Conservation (phyloP, 2,329 filamentous ascomycete species). For the Xylariales sp. region DNA sequence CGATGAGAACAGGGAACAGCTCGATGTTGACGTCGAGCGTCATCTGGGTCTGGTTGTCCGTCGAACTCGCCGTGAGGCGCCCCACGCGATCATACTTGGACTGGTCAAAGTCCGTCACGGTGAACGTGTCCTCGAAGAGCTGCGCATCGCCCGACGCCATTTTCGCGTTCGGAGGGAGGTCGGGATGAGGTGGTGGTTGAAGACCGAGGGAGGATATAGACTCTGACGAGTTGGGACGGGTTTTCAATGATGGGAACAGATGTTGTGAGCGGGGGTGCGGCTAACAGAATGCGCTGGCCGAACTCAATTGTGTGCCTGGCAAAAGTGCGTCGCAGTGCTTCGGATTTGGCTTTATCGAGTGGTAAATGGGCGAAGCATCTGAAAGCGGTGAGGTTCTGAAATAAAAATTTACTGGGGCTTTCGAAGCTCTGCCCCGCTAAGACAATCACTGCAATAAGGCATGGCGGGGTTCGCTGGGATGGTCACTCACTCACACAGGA, state of each 20-base stretch:
- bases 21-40: conserved; percentile 94
- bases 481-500: too few species aligned
- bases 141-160: conserved; percentile 81
- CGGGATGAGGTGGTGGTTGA: background rate
- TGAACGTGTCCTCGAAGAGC: conserved; percentile 94
- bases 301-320: background rate
- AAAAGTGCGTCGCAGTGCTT: background rate
- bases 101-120: conserved; percentile 79
- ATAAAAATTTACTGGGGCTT: conserved; percentile 41
- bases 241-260: background rate
- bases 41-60: conserved; percentile 79
- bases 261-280: too few species aligned
- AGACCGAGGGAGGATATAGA: background rate
- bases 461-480: conserved; percentile 28
- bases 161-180: conserved; percentile 3
- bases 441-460: conserved; percentile 18
- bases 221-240: background rate
- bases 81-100: conserved; percentile 96
- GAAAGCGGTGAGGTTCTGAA: conserved; percentile 46
- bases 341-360: conserved; percentile 5
- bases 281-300: background rate
- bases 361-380: conserved; percentile 25
- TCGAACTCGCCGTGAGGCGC: conserved; percentile 81
- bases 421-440: conserved; percentile 41
- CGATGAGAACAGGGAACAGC: conserved; percentile 80